phyloP scores from a whole-genome alignment of 768 basidiomycete species.

The Asterophora lycoperdoides region DNA sequence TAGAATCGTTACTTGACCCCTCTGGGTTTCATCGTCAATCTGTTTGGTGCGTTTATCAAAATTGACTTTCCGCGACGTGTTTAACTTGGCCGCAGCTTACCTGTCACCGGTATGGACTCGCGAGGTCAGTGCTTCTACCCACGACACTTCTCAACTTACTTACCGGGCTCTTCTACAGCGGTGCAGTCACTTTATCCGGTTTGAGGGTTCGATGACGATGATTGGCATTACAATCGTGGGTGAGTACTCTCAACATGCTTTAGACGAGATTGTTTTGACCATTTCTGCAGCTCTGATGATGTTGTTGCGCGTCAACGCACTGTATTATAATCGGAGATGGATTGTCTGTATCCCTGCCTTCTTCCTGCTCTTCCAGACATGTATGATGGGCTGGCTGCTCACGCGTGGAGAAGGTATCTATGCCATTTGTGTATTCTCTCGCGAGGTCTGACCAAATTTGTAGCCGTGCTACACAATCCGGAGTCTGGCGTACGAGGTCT shows the following conservation, averaged over 20 bases:
- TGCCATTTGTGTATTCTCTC: no score
- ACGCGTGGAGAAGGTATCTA: slow-evolving; percentile 40
- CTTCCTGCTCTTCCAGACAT: slow-evolving; percentile 42
- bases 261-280: not conserved
- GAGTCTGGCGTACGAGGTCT: slow-evolving; percentile 33
- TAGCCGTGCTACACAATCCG: slow-evolving; percentile 40
- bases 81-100: slow-evolving; percentile 31
- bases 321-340: slow-evolving; percentile 33
- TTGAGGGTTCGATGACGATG: slow-evolving; percentile 50
- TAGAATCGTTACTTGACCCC: slow-evolving; percentile 67
- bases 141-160: not conserved
- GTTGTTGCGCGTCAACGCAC: slow-evolving; percentile 45
- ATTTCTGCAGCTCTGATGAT: slow-evolving; percentile 43
- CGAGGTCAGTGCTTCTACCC: slow-evolving; percentile 25
- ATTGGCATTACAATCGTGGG: slow-evolving; percentile 49
- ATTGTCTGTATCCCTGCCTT: slow-evolving; percentile 25
- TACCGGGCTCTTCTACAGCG: not conserved
- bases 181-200: slow-evolving; percentile 44
- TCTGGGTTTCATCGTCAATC: slow-evolving; percentile 55
- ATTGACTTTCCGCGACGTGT: not conserved
- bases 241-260: slow-evolving; percentile 1
- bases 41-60: slow-evolving; percentile 33
- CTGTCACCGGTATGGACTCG: slow-evolving; percentile 36
- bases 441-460: no score
- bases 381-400: slow-evolving; percentile 53